Evolutionary conservation across 306 rosid genomes (phyloP).

Genomic region (Datisca glomerata): DNA sequence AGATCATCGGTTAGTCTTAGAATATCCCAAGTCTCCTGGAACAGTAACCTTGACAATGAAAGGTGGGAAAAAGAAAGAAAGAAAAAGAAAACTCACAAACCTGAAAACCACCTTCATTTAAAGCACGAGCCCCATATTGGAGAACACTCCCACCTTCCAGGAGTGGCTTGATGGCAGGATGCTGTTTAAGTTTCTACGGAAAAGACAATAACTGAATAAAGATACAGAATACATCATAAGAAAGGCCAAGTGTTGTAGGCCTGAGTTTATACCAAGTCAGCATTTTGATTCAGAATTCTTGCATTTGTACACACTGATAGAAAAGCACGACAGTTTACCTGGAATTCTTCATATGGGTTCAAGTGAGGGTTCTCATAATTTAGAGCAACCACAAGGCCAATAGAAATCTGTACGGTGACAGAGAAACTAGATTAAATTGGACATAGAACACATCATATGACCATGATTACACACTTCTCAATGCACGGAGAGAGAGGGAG

Average conservation of each 20-base stretch:
- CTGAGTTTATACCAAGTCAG: no score
- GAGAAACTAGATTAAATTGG: constrained; percentile 5
- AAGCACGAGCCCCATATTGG: constrained; percentile 92
- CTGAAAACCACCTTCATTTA: constrained; percentile 98
- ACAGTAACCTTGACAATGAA: no score
- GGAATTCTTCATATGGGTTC: constrained; percentile 92
- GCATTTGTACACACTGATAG: no score
- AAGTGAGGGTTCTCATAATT: constrained; percentile 72
- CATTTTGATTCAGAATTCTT: no score
- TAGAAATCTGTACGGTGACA: constrained; percentile 45
- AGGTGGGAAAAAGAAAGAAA: no score
- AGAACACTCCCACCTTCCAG: constrained; percentile 82
- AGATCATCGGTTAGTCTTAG: no score
- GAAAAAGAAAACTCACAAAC: constrained; percentile 23
- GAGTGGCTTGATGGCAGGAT: constrained; percentile 67
- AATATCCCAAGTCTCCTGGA: no score
- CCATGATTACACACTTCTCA: background rate
- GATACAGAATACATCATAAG: no score
- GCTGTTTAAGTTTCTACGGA: constrained; percentile 71
- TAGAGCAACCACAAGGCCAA: constrained; percentile 88
- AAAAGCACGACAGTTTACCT: constrained; percentile 39
- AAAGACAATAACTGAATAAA: constrained; percentile 1
- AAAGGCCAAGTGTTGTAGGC: no score
- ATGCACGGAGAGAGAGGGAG: background rate
- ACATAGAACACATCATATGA: background rate